Evolutionary conservation across 139 green algal species (phyloP), one percentile per base, ranked within the genome.

Genomic region (Zygnema circumcarinatum): DNA sequence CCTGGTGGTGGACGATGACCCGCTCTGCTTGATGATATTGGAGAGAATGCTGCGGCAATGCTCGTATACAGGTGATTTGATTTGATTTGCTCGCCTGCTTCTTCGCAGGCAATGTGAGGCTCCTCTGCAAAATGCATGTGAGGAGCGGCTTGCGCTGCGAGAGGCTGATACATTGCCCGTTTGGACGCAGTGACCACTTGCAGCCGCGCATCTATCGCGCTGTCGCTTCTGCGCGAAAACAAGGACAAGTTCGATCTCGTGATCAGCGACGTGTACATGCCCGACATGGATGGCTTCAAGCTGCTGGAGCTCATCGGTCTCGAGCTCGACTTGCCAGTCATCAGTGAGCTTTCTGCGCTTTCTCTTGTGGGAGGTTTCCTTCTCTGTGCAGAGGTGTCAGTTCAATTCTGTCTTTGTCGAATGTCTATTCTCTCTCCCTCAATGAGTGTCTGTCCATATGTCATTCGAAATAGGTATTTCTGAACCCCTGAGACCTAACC

Each of bases 231-330:
- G 75, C 75, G 85, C 2, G 85, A 86, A 21, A 90, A 90, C 33
- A 52, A 42, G 1, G 86, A 91, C 22, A 69, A 90, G 35, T 98
- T 97, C 67, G 96, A 99, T 87, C 91, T 98, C 20, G 96, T 99
- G 0, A 93, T 99, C 2, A 98, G 93, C 31, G 97, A 99, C 88
- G 96, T 99, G 2, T 96, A 98, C 90, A 99, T 99, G 96, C 97
- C 96, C 93, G 96, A 99, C 88, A 98, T 99, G 92, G 96, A 99
- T 79, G 96, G 96, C 11, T 99, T 99, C 91, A 96, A 95, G 90
- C 92, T 99, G 21, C 87, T 99, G 81, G 95, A 98, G 88, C 85
- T 93, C 21, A 95, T 98, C 39, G 95, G 95, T 38, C 85, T 98
- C 31, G 96, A 99, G 79, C 86, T 99, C 74, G 95, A 97, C 74